Conservation (phyloP, 2,329 filamentous ascomycete species). For the Beauveria scarabaeidicola region DNA sequence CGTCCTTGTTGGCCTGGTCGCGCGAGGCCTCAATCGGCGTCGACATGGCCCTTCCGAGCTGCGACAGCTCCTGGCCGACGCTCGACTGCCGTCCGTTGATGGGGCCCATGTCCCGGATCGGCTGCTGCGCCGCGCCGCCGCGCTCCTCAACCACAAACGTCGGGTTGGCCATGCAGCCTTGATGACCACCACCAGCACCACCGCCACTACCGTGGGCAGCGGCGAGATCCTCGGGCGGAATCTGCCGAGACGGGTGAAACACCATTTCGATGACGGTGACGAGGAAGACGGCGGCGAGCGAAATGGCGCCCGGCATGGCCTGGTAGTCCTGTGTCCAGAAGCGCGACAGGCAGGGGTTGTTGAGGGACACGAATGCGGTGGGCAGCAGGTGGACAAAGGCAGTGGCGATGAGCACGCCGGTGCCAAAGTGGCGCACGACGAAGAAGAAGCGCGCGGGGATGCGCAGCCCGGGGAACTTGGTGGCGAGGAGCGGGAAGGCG, state of each 20-base stretch:
- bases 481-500: conserved; percentile 46
- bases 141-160: background rate
- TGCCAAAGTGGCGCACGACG: conserved; percentile 61
- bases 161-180: conserved; percentile 15
- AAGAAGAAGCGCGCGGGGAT: conserved; percentile 50
- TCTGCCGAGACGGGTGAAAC: conserved; percentile 37
- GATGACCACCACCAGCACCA: conserved; percentile 9
- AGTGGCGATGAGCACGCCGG: conserved; percentile 65
- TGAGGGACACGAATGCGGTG: conserved; percentile 55
- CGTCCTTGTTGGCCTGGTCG: conserved; percentile 10
- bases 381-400: conserved; percentile 71
- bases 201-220: background rate
- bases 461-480: conserved; percentile 40
- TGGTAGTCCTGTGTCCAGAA: conserved; percentile 71
- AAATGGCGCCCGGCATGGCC: conserved; percentile 71
- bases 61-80: conserved; percentile 25
- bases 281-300: conserved; percentile 68
- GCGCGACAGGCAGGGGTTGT: conserved; percentile 57
- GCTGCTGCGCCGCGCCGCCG: conserved; percentile 13
- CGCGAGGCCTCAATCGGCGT: conserved; percentile 13
- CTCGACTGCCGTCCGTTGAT: conserved; percentile 26
- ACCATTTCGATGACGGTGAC: conserved; percentile 76
- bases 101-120: conserved; percentile 26
- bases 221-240: conserved; percentile 14
- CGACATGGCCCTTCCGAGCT: conserved; percentile 18